phyloP scores from a whole-genome alignment of 1,139 yeast genomes.

The Blastobotrys capitulatus region DNA sequence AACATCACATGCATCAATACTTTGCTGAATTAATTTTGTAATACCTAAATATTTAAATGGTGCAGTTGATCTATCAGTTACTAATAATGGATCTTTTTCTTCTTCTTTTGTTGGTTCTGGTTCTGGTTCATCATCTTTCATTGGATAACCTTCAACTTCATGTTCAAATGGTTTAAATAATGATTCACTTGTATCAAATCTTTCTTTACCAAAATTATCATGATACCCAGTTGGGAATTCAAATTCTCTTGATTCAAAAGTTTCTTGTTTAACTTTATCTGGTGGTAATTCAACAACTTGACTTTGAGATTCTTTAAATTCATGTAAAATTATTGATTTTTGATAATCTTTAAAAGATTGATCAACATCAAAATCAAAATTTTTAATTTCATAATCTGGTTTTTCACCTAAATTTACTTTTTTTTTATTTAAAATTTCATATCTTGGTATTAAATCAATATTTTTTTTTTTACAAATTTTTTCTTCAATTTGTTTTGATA shows the following conservation, averaged over 20 bases:
- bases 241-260: conserved; percentile 34
- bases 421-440: conserved; percentile 28
- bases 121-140: conserved; percentile 12
- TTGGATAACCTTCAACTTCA: conserved; percentile 29
- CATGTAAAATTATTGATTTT: conserved; percentile 39
- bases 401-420: conserved; percentile 30
- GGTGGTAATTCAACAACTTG: conserved; percentile 36
- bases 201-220: conserved; percentile 50
- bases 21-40: conserved; percentile 62
- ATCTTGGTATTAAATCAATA: conserved; percentile 32
- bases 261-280: conserved; percentile 5
- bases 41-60: conserved; percentile 44
- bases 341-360: conserved; percentile 27
- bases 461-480: conserved; percentile 21
- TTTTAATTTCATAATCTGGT: conserved; percentile 24
- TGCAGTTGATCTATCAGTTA: conserved; percentile 20
- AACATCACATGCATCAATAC: conserved; percentile 65
- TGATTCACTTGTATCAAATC: conserved; percentile 68
- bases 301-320: conserved; percentile 54
- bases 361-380: conserved; percentile 2
- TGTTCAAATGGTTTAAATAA: conserved; percentile 46
- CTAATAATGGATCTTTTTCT: conserved; percentile 17
- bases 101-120: conserved; percentile 18
- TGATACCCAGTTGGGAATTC: conserved; percentile 76
- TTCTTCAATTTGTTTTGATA: conserved; percentile 28